phyloP scores from a whole-genome alignment of 768 basidiomycete species.

The Pleurotus sapidus region DNA sequence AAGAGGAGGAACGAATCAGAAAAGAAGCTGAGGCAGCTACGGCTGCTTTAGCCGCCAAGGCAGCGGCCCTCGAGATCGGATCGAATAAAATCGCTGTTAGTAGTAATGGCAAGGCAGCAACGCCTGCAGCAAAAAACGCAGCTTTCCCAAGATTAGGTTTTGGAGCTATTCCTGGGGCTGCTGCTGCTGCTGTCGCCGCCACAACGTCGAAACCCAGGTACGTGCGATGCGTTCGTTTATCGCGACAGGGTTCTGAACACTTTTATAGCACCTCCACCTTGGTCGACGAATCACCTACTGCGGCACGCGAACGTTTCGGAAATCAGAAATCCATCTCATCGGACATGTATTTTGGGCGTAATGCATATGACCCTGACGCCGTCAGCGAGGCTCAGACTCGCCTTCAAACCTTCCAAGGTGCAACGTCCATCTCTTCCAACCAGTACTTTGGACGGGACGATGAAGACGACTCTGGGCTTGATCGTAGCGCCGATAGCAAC shows the following conservation, averaged over 20 bases:
- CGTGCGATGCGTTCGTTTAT: neutral
- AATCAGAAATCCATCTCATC: slow-evolving; percentile 94
- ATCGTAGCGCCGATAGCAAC: slow-evolving; percentile 30
- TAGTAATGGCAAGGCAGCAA: slow-evolving; percentile 1
- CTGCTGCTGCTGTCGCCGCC: slow-evolving; percentile 46
- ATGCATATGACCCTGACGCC: slow-evolving; percentile 75
- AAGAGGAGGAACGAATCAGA: slow-evolving; percentile 73
- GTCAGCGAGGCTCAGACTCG: slow-evolving; percentile 77
- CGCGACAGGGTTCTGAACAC: neutral
- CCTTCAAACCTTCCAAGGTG: slow-evolving; percentile 83
- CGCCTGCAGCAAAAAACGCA: neutral
- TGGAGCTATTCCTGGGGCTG: slow-evolving; percentile 70
- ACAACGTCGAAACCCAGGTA: slow-evolving; percentile 32
- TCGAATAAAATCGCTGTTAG: slow-evolving; percentile 25
- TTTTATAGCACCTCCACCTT: neutral
- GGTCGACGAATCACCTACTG: slow-evolving; percentile 64
- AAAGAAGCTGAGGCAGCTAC: slow-evolving; percentile 56
- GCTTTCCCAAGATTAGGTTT: slow-evolving; percentile 77
- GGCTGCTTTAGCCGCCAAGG: slow-evolving; percentile 19
- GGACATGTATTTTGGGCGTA: slow-evolving; percentile 95
- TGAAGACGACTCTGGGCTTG: slow-evolving; percentile 53
- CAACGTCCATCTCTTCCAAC: slow-evolving; percentile 90
- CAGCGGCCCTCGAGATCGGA: slow-evolving; percentile 34
- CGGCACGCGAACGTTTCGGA: slow-evolving; percentile 90
- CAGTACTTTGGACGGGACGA: slow-evolving; percentile 96